Evolutionary conservation across 1,139 yeast species (phyloP).

Genomic region (Kodamaea sp.): DNA sequence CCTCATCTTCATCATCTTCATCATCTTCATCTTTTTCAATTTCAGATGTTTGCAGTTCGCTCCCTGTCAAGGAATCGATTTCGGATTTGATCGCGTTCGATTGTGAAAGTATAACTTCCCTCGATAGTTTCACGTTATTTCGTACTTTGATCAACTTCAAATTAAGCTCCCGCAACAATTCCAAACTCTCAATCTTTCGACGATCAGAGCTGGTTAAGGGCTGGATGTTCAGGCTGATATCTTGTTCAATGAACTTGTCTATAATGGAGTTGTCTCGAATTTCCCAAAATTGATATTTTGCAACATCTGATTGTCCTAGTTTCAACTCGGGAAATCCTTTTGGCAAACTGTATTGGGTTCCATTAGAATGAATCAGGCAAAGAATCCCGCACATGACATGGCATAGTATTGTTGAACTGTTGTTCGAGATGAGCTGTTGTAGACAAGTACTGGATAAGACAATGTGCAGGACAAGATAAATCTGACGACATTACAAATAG

Average conservation of each 20-base stretch:
- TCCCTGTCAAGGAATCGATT: slow-evolving; percentile 5
- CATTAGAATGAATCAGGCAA: no score
- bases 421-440: background rate
- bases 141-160: slow-evolving; percentile 24
- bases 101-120: slow-evolving; percentile 15
- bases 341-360: no score
- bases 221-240: slow-evolving; percentile 16
- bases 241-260: slow-evolving; percentile 17
- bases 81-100: slow-evolving; percentile 5
- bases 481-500: no score
- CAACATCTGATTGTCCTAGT: no score
- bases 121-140: slow-evolving; percentile 30
- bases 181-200: slow-evolving; percentile 29
- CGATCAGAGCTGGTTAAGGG: slow-evolving; percentile 23
- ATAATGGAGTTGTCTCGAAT: slow-evolving; percentile 16
- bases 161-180: slow-evolving; percentile 24
- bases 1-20: background rate
- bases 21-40: slow-evolving; percentile 1
- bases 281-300: slow-evolving; percentile 20
- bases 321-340: no score
- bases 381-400: no score
- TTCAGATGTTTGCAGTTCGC: no score
- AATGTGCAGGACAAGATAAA: no score
- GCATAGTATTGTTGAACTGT: no score
- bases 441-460: no score